phyloP scores from a whole-genome alignment of 2,329 filamentous ascomycete genomes.

The Fusarium graminum region DNA sequence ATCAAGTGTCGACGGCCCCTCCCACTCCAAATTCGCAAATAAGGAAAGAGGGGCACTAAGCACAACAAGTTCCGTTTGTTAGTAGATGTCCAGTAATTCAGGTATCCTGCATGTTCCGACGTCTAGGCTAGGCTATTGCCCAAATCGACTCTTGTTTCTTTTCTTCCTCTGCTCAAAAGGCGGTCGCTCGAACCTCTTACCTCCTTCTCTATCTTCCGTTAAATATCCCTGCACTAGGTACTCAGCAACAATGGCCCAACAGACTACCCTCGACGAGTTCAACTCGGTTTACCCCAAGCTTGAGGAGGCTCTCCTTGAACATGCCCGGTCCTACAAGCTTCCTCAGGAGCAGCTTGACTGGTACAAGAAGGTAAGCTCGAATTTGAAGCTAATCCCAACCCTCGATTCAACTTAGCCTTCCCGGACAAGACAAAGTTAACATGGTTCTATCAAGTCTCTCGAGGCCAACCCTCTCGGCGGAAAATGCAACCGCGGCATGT shows the following conservation, averaged over 20 bases:
- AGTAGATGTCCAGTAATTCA: slow-evolving; percentile 40
- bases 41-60: slow-evolving; percentile 46
- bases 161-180: slow-evolving; percentile 21
- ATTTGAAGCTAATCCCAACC: slow-evolving; percentile 7
- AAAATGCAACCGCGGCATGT: slow-evolving; percentile 99
- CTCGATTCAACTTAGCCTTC: neutral
- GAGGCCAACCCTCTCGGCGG: slow-evolving; percentile 90
- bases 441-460: slow-evolving; percentile 64
- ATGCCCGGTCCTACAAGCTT: slow-evolving; percentile 85
- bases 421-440: neutral
- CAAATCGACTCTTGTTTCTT: slow-evolving; percentile 19
- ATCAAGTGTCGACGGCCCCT: slow-evolving; percentile 25
- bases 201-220: neutral
- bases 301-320: slow-evolving; percentile 81
- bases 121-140: slow-evolving; percentile 13
- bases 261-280: slow-evolving; percentile 85
- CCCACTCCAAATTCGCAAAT: slow-evolving; percentile 28
- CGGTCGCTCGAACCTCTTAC: slow-evolving; percentile 20
- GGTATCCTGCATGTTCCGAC: slow-evolving; percentile 42
- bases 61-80: neutral
- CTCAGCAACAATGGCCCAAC: slow-evolving; percentile 69
- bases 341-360: slow-evolving; percentile 85
- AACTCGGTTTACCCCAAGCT: slow-evolving; percentile 91
- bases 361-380: slow-evolving; percentile 79
- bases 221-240: slow-evolving; percentile 3